phyloP scores from a whole-genome alignment of 177 flowering plant genomes.

The Vitis hybrid region DNA sequence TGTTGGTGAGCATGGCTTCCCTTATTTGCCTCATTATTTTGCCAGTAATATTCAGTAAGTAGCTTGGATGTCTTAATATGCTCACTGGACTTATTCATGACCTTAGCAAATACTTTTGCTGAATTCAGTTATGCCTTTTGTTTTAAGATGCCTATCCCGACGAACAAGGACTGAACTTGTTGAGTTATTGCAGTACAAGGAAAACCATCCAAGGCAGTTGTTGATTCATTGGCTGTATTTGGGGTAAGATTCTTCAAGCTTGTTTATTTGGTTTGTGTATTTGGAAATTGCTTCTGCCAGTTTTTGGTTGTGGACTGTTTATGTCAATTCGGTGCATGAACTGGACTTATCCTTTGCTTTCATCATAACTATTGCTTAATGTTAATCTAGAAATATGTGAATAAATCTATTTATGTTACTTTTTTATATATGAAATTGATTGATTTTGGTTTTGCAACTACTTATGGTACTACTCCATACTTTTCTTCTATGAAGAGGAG shows the following conservation, averaged over 20 bases:
- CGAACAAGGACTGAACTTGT: slow-evolving; percentile 5
- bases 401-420: too few relatives aligned
- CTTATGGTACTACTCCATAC: too few relatives aligned
- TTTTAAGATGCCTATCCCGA: slow-evolving; percentile 1
- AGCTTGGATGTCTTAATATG: slow-evolving; percentile 1
- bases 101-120: neutral
- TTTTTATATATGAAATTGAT: too few relatives aligned
- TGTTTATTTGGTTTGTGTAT: slow-evolving; percentile 4
- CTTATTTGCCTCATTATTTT: slow-evolving; percentile 81
- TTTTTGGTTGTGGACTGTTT: neutral
- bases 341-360: too few relatives aligned
- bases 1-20: slow-evolving; percentile 98
- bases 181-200: slow-evolving; percentile 72
- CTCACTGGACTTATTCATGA: neutral
- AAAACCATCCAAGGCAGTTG: slow-evolving; percentile 81
- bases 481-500: too few relatives aligned
- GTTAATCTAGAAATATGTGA: too few relatives aligned
- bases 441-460: too few relatives aligned
- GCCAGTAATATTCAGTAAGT: slow-evolving; percentile 86
- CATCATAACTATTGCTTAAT: too few relatives aligned
- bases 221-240: slow-evolving; percentile 89
- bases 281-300: neutral
- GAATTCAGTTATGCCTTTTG: neutral
- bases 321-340: neutral
- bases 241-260: slow-evolving; percentile 67